These are phyloP conservation scores for Backusella psychrophila DNA, from an alignment of 192 early-diverging fungal genomes.

Conservation along the genomic window DNA sequence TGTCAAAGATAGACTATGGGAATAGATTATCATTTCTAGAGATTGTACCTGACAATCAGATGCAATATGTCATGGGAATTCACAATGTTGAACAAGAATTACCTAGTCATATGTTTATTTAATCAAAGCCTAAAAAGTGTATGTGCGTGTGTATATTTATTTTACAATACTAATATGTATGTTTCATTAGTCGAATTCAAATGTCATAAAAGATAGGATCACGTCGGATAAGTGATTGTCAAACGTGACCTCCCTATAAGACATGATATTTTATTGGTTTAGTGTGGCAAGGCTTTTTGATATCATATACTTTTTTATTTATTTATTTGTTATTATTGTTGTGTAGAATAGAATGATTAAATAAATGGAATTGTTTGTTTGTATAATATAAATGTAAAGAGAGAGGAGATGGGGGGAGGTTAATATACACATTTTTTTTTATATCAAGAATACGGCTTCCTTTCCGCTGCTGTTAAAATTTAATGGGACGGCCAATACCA, in stretches of 20 bases:
- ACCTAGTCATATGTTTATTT: not conserved
- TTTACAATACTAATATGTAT: not conserved
- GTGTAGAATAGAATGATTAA: not conserved
- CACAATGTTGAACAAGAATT: not conserved
- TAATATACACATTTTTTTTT: constrained; percentile 4
- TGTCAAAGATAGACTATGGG: not conserved
- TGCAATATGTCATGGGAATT: constrained; percentile 1
- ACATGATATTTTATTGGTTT: not conserved
- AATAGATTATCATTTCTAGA: not conserved
- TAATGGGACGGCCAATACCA: not conserved
- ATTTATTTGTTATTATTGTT: not conserved
- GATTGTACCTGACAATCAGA: constrained; percentile 3
- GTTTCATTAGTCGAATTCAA: not conserved
- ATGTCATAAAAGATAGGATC: constrained; percentile 7
- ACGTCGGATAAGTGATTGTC: constrained; percentile 2
- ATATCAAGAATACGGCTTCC: not conserved
- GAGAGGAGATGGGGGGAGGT: not conserved
- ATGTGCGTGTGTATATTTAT: not conserved
- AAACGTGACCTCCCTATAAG: not conserved
- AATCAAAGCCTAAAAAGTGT: not conserved
- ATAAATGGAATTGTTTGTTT: not conserved
- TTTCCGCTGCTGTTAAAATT: not conserved
- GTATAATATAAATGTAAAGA: not conserved
- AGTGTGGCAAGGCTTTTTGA: not conserved
- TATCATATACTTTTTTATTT: not conserved